Evolutionary conservation across 345 rosid species (phyloP), one percentile per base, ranked within the genome.

Genomic region (Trapa incisa): DNA sequence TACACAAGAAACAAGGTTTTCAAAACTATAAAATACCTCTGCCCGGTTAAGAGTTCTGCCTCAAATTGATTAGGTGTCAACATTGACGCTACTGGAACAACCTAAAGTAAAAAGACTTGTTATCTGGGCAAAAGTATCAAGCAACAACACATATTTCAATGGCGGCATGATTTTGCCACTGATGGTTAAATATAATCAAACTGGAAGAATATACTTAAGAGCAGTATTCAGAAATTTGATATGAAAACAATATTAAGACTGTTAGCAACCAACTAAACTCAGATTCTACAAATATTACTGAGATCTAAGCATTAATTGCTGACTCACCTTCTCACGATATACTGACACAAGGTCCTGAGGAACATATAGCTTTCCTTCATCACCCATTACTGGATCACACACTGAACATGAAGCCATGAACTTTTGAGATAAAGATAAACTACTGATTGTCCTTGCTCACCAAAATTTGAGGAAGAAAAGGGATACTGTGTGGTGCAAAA

Each of bases 371-470:
- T 89, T 94, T 73, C 99, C 99, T 76, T 87, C 97, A 77, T 94
- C 99, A 64, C 99, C 99, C 92, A 94, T 73, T 70, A 94, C 99
- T 29, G 99, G 99, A 84, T 94, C 99, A 80, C 99, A 94, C 77
- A 94, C 99, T 94, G 77, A 61, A 75, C 62, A 74, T 71, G 66
- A 69, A 67, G 66, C 37, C 38, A 71, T 65, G 17, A 47, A 38
- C 65, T 68, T 72, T 67, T 81, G 12, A 72, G 80, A 73, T 58
- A 12, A 2, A 57, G 37, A 65, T 32, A 16, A n/a, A 10, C 36
- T 35, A 37, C 5, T 42, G 17, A 45, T 45, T 45, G 48, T 45
- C 43, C 43, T 41, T 41, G 43, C 43, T 41, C 43, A 41, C 43
- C 4, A 4, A 41, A 41, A 41, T 41, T 41, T 41, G 43, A 41